Percentiles rank a stretch among this genome's conserved stretches.
Conservation (phyloP, 2,329 filamentous ascomycete genomes). For the Fusarium metavorans region DNA sequence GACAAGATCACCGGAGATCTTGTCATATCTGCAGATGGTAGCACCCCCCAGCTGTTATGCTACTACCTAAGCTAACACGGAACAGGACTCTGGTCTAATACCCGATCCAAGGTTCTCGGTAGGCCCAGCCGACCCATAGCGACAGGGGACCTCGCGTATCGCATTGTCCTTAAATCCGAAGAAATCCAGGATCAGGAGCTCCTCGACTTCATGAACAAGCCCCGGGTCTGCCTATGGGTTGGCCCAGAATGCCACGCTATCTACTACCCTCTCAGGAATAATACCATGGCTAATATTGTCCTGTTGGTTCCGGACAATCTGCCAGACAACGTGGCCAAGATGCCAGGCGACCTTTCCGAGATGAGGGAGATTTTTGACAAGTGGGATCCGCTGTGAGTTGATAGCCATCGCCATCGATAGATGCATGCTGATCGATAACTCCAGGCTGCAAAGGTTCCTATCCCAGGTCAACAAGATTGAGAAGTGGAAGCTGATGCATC, state of each 20-base stretch:
- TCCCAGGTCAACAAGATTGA: slow-evolving; percentile 2
- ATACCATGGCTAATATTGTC: slow-evolving; percentile 7
- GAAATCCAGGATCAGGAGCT: slow-evolving; percentile 8
- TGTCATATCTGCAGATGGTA: slow-evolving; percentile 4
- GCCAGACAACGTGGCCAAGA: slow-evolving; percentile 1
- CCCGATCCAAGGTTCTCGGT: slow-evolving; percentile 1
- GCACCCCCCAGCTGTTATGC: neutral
- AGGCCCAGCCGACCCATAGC: neutral
- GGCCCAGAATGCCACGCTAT: slow-evolving; percentile 7
- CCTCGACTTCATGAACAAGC: slow-evolving; percentile 6
- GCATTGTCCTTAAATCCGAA: slow-evolving; percentile 7
- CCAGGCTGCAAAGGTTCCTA: slow-evolving; percentile 3
- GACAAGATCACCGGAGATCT: slow-evolving; percentile 1
- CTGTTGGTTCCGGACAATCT: slow-evolving; percentile 8
- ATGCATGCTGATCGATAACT: neutral
- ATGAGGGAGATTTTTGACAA: slow-evolving; percentile 6
- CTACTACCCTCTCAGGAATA: slow-evolving; percentile 4
- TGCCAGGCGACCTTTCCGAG: slow-evolving; percentile 4
- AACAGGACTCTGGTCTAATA: slow-evolving; percentile 7
- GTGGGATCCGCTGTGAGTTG: slow-evolving; percentile 10
- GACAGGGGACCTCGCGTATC: slow-evolving; percentile 9
- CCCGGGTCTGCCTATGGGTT: slow-evolving; percentile 3
- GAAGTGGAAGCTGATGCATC: slow-evolving; percentile 12
- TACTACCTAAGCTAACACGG: neutral
- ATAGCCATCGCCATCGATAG: neutral